These are phyloP conservation scores for Lophium mytilinum DNA, from an alignment of 495 filamentous ascomycete genomes.

Conservation along the genomic window DNA sequence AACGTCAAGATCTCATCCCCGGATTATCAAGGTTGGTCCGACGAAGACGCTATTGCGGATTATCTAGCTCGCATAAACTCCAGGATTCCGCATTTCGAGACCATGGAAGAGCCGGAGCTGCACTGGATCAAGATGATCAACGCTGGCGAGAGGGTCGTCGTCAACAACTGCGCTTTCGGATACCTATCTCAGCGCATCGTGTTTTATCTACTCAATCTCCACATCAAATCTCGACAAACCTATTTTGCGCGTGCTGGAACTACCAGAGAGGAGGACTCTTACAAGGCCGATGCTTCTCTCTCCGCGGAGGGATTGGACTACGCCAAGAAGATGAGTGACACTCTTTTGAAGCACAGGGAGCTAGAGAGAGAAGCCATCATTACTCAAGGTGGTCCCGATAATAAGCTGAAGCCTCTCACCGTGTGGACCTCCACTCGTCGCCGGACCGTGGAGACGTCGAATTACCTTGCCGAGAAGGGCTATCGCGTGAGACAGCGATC, in stretches of 20 bases:
- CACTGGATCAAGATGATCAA: constrained; percentile 99
- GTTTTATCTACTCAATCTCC: constrained; percentile 94
- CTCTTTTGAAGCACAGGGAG: constrained; percentile 71
- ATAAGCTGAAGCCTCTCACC: constrained; percentile 68
- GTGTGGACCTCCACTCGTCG: constrained; percentile 93
- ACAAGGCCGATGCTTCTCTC: constrained; percentile 79
- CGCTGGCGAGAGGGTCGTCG: constrained; percentile 80
- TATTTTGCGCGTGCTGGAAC: constrained; percentile 85
- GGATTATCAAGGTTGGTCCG: constrained; percentile 88
- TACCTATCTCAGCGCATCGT: constrained; percentile 95
- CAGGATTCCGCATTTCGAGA: constrained; percentile 92
- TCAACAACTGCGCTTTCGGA: constrained; percentile 92
- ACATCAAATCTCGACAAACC: constrained; percentile 86
- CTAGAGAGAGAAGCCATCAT: constrained; percentile 63
- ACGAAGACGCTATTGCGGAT: constrained; percentile 82
- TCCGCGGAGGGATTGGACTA: constrained; percentile 79
- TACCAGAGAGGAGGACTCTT: constrained; percentile 70
- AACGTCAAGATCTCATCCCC: constrained; percentile 98
- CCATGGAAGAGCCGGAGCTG: constrained; percentile 85
- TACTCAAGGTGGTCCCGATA: constrained; percentile 54
- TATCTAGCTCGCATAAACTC: constrained; percentile 83
- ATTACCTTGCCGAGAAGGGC: constrained; percentile 64
- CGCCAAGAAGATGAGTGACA: constrained; percentile 77
- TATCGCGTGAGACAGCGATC: constrained; percentile 83
- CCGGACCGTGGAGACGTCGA: constrained; percentile 84